Percentiles rank a stretch among this genome's conserved stretches.
Conservation (phyloP, 2,329 filamentous ascomycete species). For the Cordyceps cateniannulata region DNA sequence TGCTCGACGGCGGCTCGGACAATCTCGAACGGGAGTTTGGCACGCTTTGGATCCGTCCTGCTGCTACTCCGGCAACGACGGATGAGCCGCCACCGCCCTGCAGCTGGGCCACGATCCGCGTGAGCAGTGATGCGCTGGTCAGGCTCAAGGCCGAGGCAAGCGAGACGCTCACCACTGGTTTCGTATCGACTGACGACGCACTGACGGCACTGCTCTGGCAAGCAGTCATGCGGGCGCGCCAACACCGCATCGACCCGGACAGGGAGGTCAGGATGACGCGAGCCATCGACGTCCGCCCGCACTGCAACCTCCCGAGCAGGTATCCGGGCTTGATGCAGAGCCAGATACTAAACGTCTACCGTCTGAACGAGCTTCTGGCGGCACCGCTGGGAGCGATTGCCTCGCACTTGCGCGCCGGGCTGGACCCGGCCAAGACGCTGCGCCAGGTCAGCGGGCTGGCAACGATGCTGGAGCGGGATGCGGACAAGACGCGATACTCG, state of each 20-base stretch:
- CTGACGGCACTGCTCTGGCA: not conserved
- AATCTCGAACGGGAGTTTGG: not conserved
- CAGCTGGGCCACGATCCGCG: not conserved
- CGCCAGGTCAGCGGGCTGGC: slow-evolving; percentile 33
- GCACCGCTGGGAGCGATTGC: slow-evolving; percentile 30
- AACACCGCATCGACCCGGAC: slow-evolving; percentile 23
- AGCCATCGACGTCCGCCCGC: slow-evolving; percentile 41
- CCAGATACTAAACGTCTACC: slow-evolving; percentile 34
- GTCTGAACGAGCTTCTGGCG: slow-evolving; percentile 23
- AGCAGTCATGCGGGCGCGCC: slow-evolving; percentile 28
- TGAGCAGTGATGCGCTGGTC: not conserved
- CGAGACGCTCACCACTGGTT: not conserved
- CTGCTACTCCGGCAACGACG: not conserved
- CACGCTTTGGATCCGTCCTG: not conserved
- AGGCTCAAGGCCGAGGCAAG: not conserved
- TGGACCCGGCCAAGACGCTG: slow-evolving; percentile 30
- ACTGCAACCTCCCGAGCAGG: slow-evolving; percentile 31
- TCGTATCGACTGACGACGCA: not conserved
- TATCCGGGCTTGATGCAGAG: slow-evolving; percentile 45
- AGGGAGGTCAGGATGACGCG: slow-evolving; percentile 33
- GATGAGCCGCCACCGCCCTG: not conserved
- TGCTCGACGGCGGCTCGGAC: not conserved
- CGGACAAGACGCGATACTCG: slow-evolving; percentile 30
- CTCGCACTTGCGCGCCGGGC: slow-evolving; percentile 30
- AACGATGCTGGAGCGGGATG: slow-evolving; percentile 28